A percentile compares a stretch with the other conserved stretches of the same genome.
These are phyloP conservation scores for Astrothelium macrocarpum DNA, from an alignment of 495 filamentous ascomycete species.

Conservation along the genomic window DNA sequence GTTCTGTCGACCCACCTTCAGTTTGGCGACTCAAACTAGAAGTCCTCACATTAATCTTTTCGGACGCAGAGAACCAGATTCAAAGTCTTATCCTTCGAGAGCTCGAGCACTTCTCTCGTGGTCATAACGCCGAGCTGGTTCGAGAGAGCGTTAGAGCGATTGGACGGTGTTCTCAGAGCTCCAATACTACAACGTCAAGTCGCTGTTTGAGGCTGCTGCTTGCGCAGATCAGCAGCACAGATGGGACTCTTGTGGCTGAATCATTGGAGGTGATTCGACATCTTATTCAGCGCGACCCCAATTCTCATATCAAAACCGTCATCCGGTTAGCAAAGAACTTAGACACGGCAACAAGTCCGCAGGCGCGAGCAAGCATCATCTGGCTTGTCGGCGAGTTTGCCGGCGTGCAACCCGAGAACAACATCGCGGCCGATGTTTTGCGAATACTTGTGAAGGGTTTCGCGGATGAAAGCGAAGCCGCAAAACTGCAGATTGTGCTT, in stretches of 20 bases:
- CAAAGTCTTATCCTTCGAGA: slow-evolving; percentile 84
- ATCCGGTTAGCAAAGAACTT: slow-evolving; percentile 86
- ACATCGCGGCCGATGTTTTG: slow-evolving; percentile 86
- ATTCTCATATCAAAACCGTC: slow-evolving; percentile 67
- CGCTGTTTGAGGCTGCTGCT: slow-evolving; percentile 76
- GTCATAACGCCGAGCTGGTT: slow-evolving; percentile 65
- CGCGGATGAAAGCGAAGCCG: slow-evolving; percentile 68
- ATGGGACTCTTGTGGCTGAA: slow-evolving; percentile 81
- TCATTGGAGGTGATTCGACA: slow-evolving; percentile 88
- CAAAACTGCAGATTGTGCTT: slow-evolving; percentile 83
- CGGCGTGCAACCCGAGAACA: slow-evolving; percentile 63
- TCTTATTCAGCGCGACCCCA: slow-evolving; percentile 83
- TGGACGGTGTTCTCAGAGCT: slow-evolving; percentile 74
- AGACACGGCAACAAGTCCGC: slow-evolving; percentile 70
- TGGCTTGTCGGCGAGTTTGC: slow-evolving; percentile 97
- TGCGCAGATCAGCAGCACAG: slow-evolving; percentile 70
- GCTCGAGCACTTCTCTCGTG: slow-evolving; percentile 80
- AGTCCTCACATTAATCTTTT: slow-evolving; percentile 79
- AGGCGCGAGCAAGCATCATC: slow-evolving; percentile 84
- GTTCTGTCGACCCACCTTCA: slow-evolving; percentile 66
- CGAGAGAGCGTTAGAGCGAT: slow-evolving; percentile 84
- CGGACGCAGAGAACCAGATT: slow-evolving; percentile 60
- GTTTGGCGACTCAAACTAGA: slow-evolving; percentile 89
- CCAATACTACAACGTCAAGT: slow-evolving; percentile 54
- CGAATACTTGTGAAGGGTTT: slow-evolving; percentile 83